Evolutionary conservation across 2,329 filamentous ascomycete species (phyloP), one percentile per base, ranked within the genome.

Genomic region (Colletotrichum tabaci): DNA sequence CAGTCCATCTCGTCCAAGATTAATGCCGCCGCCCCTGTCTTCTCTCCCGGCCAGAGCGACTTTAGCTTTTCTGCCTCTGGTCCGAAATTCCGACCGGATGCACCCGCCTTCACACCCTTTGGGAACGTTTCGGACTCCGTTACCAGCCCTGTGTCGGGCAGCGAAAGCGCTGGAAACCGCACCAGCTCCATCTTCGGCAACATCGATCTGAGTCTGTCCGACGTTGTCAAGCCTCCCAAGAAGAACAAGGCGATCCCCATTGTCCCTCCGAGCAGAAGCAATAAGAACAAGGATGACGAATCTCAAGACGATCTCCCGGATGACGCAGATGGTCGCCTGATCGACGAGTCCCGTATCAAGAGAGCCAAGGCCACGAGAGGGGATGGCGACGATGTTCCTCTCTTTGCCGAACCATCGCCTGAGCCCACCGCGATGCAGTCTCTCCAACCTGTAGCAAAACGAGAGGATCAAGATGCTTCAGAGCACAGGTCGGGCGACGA

Each of bases 201-300:
- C 52, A 92, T 95, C 74, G 88, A 90, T 73, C 83, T 93, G 42
- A 88, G 86, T 66, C 81, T 87, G 42, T 86, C 87, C 16, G 91
- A 94, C 26, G 87, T 90, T 61, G 83, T 89, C 38, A 93, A 93
- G 77, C 88, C 91, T 8, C 80, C 83, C 0, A 94, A 93, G 82
- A 91, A 90, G 76, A 94, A 92, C 5, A 98, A 96, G 82, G 94
- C 94, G 12, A 89, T 98, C 66, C 93, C 95, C 0, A 97, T 98
- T 73, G 83, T 96, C 12, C 87, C 87, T 49, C 93, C 93, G 1
- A 86, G 90, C 68, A 90, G 85, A 76, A 82, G 74, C 70, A 61
- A 66, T n/a, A 55, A 57, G n/a, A 84, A 85, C 3, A 74, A 77
- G 21, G 71, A 76, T 21, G 23, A 53, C 52, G 74, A 75, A 2